These are phyloP conservation scores for Colletotrichum liriopes DNA, from an alignment of 2,329 filamentous ascomycete genomes.

Conservation along the genomic window DNA sequence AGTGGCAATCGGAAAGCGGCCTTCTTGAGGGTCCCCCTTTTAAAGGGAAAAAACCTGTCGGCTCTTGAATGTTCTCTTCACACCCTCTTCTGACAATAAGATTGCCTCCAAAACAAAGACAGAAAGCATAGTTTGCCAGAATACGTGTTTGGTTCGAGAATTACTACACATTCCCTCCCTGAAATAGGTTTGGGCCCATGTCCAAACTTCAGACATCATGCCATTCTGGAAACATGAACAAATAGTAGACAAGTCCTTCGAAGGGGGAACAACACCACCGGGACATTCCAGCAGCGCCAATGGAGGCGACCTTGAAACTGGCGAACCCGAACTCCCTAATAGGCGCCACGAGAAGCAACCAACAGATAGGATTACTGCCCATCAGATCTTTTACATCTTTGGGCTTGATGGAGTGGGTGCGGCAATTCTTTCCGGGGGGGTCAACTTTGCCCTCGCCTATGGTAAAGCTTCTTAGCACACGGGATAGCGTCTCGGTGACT, in stretches of 20 bases:
- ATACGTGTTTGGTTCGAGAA: conserved; percentile 13
- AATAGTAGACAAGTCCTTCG: conserved; percentile 9
- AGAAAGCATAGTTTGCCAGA: conserved; percentile 24
- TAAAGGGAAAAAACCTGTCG: conserved; percentile 20
- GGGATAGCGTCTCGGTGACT: conserved; percentile 3
- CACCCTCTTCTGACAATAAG: conserved; percentile 3
- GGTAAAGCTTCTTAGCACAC: conserved; percentile 51
- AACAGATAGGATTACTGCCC: conserved; percentile 56
- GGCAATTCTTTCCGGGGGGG: conserved; percentile 62
- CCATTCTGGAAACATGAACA: conserved; percentile 12
- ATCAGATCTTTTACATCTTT: conserved; percentile 66
- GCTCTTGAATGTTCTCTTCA: neutral
- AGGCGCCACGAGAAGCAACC: conserved; percentile 48
- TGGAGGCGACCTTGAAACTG: conserved; percentile 17
- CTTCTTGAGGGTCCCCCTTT: conserved; percentile 27
- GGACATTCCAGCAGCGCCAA: neutral
- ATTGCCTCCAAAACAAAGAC: neutral
- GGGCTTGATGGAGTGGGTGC: conserved; percentile 63
- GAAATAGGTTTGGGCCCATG: neutral
- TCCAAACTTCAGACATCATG: conserved; percentile 5
- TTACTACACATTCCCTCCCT: neutral
- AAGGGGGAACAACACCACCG: neutral
- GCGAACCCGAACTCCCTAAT: neutral
- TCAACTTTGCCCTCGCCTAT: conserved; percentile 69
- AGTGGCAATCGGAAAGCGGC: conserved; percentile 34